Conservation (phyloP, 2,329 filamentous ascomycete species). For the Ophiocordyceps camponoti-leonardi region DNA sequence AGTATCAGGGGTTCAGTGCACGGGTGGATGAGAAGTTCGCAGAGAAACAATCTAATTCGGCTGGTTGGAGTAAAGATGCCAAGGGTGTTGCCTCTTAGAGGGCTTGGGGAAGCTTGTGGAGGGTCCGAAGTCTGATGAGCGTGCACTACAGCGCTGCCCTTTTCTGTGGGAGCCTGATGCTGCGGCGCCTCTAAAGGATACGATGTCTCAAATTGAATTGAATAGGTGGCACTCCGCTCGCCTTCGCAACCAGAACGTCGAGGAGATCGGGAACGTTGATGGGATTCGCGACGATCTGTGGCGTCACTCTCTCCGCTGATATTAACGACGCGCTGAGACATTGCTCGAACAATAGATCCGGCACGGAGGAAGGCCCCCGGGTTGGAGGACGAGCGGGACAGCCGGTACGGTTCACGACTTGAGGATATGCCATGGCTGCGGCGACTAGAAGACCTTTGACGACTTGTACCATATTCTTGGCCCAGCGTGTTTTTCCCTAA, state of each 20-base stretch:
- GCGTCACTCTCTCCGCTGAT: conserved; percentile 83
- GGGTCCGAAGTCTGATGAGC: conserved; percentile 5
- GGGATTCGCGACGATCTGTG: conserved; percentile 52
- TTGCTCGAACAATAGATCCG: conserved; percentile 61
- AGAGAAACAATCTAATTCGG: conserved; percentile 54
- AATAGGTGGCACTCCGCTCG: conserved; percentile 8
- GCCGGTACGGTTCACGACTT: conserved; percentile 30
- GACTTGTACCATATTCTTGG: conserved; percentile 34
- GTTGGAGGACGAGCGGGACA: conserved; percentile 45
- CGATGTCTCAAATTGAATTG: conserved; percentile 28
- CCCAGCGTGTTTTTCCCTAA: conserved; percentile 37
- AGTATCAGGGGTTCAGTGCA: conserved; percentile 76
- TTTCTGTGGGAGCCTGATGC: conserved; percentile 23
- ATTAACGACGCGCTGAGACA: conserved; percentile 97
- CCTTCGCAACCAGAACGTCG: conserved; percentile 21
- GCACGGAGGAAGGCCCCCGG: conserved; percentile 50
- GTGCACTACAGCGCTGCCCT: conserved; percentile 12
- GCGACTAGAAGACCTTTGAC: conserved; percentile 26
- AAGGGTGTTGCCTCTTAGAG: conserved; percentile 69
- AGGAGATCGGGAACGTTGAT: conserved; percentile 40
- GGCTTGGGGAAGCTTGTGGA: conserved; percentile 34
- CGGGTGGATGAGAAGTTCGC: conserved; percentile 72
- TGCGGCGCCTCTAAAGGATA: conserved; percentile 31
- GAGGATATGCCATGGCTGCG: conserved; percentile 41
- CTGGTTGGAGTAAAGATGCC: conserved; percentile 73